Evolutionary conservation across 1,139 yeast genomes (phyloP).

Genomic region (Zhuliangozyma blackwelliae): DNA sequence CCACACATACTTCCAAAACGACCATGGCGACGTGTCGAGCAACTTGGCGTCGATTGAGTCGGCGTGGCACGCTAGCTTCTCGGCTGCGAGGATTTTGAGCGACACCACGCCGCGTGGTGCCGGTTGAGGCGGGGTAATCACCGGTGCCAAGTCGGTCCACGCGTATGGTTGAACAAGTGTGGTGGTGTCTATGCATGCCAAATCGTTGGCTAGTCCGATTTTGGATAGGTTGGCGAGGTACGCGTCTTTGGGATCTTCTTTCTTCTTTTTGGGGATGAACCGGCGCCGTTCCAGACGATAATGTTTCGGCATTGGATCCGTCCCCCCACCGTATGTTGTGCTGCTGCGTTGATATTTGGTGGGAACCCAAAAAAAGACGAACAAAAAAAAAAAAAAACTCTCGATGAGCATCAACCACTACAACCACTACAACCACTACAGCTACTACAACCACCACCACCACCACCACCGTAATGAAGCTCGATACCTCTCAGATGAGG

Average conservation of each 20-base stretch:
- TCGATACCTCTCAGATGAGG: slow-evolving; percentile 91
- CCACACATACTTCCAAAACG: slow-evolving; percentile 34
- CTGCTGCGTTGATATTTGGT: no score
- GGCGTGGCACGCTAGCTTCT: slow-evolving; percentile 24
- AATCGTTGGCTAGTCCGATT: slow-evolving; percentile 7
- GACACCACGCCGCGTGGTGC: slow-evolving; percentile 4
- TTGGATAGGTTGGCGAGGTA: slow-evolving; percentile 2
- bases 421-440: background rate
- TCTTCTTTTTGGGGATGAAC: background rate
- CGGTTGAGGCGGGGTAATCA: background rate
- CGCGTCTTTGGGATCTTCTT: slow-evolving; percentile 1
- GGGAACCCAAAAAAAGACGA: background rate
- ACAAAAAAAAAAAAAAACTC: background rate
- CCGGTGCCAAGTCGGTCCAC: slow-evolving; percentile 15
- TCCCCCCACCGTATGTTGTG: no score
- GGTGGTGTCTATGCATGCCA: slow-evolving; percentile 13
- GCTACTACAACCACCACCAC: background rate
- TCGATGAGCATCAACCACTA: background rate
- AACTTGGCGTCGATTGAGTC: slow-evolving; percentile 16
- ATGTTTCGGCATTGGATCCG: no score
- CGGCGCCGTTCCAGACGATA: background rate
- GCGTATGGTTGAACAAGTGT: slow-evolving; percentile 13
- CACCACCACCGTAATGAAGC: slow-evolving; percentile 54
- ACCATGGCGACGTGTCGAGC: slow-evolving; percentile 24
- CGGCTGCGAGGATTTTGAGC: slow-evolving; percentile 25